Conservation (phyloP, 2,329 filamentous ascomycete species). For the Ophiostoma perfectum region DNA sequence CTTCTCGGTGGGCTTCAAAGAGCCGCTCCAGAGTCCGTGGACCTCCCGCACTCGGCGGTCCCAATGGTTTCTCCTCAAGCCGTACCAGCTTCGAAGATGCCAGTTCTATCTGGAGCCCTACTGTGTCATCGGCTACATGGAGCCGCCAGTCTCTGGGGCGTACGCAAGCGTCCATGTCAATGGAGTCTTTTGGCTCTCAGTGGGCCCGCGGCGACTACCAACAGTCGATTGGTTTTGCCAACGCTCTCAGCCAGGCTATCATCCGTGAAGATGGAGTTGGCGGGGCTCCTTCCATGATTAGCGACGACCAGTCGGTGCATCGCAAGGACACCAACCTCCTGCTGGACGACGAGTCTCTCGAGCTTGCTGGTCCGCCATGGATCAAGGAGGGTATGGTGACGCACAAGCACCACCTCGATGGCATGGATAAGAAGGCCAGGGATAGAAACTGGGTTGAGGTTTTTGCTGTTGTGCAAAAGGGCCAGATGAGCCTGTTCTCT, state of each 20-base stretch:
- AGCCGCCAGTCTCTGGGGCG: constrained; percentile 89
- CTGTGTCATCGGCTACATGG: constrained; percentile 83
- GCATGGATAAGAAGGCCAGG: constrained; percentile 84
- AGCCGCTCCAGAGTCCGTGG: constrained; percentile 61
- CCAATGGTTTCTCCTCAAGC: constrained; percentile 78
- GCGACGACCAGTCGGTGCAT: constrained; percentile 32
- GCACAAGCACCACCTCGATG: constrained; percentile 93
- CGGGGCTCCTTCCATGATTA: constrained; percentile 43
- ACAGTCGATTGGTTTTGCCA: constrained; percentile 95
- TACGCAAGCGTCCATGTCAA: constrained; percentile 84
- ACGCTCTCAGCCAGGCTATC: constrained; percentile 91
- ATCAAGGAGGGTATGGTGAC: constrained; percentile 94
- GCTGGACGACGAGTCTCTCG: constrained; percentile 86
- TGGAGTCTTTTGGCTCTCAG: constrained; percentile 79
- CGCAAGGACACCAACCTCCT: constrained; percentile 43
- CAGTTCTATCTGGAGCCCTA: constrained; percentile 83
- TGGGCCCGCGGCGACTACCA: constrained; percentile 68
- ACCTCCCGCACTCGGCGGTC: constrained; percentile 43
- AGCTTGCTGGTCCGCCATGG: constrained; percentile 92
- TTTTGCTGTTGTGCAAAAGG: constrained; percentile 94
- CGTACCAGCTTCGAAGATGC: constrained; percentile 90
- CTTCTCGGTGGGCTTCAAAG: constrained; percentile 76
- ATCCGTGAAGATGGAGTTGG: constrained; percentile 70
- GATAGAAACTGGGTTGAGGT: constrained; percentile 92
- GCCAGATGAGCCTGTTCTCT: constrained; percentile 88